A percentile compares a stretch with the other conserved stretches of the same genome.
Conservation (phyloP, 306 rosid species). For the Rosa persica region DNA sequence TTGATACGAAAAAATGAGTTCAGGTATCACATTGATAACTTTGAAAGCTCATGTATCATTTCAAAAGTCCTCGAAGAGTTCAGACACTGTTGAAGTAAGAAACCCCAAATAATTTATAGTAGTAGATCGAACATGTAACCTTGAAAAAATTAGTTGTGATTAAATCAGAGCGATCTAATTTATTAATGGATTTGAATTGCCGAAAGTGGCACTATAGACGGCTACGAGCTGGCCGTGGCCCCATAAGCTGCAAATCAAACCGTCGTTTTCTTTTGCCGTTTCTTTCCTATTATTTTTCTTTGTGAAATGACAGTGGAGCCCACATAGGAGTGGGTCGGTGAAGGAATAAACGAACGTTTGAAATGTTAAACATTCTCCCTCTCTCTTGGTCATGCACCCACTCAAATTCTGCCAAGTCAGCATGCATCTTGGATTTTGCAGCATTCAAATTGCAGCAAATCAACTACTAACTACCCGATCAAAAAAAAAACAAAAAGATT, state of each 20-base stretch:
- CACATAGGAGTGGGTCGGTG: neutral
- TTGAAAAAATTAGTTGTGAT: neutral
- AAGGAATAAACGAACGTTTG: neutral
- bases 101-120: no score
- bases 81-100: no score
- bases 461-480: no score
- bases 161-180: no score
- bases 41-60: no score
- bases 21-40: no score
- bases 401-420: neutral
- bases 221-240: neutral
- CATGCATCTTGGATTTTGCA: neutral
- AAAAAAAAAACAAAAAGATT: no score
- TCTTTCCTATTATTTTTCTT: neutral
- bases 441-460: neutral
- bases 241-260: conserved; percentile 7
- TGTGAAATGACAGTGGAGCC: neutral
- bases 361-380: neutral
- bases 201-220: conserved; percentile 15
- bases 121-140: neutral
- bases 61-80: no score
- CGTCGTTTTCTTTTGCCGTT: neutral
- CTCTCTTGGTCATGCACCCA: neutral
- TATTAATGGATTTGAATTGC: neutral
- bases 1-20: no score